phyloP scores from a whole-genome alignment of 2,329 filamentous ascomycete genomes.

The Pseudocercospora musae region DNA sequence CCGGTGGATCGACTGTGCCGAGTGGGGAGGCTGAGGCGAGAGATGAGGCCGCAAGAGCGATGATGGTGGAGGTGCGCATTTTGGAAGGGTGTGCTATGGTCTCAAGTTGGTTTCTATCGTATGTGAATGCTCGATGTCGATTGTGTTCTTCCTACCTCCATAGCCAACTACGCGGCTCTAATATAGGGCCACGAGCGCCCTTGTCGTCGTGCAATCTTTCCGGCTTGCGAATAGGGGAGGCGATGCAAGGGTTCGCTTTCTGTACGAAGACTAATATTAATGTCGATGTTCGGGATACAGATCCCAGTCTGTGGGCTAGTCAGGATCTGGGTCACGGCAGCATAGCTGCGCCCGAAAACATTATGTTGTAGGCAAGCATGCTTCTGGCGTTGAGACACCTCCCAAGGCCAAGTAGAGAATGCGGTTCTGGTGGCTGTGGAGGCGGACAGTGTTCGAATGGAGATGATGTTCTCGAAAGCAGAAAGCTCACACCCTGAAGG shows the following conservation, averaged over 20 bases:
- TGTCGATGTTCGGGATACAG: background rate
- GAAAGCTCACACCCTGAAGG: background rate
- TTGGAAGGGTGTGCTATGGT: conserved; percentile 11
- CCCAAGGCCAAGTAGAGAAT: no score
- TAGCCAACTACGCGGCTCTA: background rate
- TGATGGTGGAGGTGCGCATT: conserved; percentile 22
- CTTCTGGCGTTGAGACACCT: no score
- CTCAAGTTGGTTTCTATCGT: background rate
- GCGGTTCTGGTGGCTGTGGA: no score
- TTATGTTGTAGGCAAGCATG: no score
- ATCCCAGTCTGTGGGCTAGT: background rate
- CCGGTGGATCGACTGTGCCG: background rate
- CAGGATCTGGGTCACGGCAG: no score
- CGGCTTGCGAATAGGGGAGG: background rate
- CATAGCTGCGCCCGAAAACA: no score
- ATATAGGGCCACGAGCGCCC: background rate
- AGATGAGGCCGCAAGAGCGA: conserved; percentile 20
- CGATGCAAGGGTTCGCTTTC: background rate
- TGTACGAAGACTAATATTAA: background rate
- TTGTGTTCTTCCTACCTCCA: background rate
- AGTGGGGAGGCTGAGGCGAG: conserved; percentile 21
- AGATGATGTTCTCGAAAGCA: background rate
- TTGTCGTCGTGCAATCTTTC: background rate
- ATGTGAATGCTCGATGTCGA: background rate
- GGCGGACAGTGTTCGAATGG: no score